A percentile compares a stretch with the other conserved stretches of the same genome.
phyloP scores from a whole-genome alignment of 257 asterid species.

The Scutellaria barbata region DNA sequence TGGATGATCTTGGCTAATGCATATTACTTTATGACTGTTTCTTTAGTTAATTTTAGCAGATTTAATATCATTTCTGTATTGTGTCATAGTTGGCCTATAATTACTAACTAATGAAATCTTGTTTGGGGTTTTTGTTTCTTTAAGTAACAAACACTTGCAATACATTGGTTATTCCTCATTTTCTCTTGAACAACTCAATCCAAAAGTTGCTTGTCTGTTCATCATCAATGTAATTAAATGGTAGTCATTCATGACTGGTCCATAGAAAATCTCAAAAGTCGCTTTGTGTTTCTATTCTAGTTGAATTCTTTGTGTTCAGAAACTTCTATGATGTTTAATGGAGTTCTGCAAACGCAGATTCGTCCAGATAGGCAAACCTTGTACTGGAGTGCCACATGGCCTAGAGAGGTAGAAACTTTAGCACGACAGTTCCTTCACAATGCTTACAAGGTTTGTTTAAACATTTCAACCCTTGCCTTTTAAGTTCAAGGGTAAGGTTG shows the following conservation, averaged over 20 bases:
- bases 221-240: background rate
- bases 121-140: background rate
- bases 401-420: slow-evolving; percentile 82
- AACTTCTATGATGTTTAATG: slow-evolving; percentile 30
- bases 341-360: slow-evolving; percentile 51
- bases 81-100: background rate
- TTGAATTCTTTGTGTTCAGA: background rate
- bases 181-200: slow-evolving; percentile 12
- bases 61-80: background rate
- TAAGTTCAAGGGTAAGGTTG: slow-evolving; percentile 10
- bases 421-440: slow-evolving; percentile 85
- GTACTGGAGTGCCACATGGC: slow-evolving; percentile 99
- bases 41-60: background rate
- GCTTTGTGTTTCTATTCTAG: slow-evolving; percentile 19
- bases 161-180: background rate
- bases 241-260: slow-evolving; percentile 11
- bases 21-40: background rate
- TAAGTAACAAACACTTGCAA: background rate
- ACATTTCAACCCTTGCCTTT: slow-evolving; percentile 5
- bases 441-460: slow-evolving; percentile 71
- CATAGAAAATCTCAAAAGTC: background rate
- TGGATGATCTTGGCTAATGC: background rate
- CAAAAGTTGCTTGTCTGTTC: background rate
- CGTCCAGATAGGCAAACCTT: slow-evolving; percentile 96
- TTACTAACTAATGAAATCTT: background rate